phyloP scores from a whole-genome alignment of 306 rosid species.

The Vigna mungo region DNA sequence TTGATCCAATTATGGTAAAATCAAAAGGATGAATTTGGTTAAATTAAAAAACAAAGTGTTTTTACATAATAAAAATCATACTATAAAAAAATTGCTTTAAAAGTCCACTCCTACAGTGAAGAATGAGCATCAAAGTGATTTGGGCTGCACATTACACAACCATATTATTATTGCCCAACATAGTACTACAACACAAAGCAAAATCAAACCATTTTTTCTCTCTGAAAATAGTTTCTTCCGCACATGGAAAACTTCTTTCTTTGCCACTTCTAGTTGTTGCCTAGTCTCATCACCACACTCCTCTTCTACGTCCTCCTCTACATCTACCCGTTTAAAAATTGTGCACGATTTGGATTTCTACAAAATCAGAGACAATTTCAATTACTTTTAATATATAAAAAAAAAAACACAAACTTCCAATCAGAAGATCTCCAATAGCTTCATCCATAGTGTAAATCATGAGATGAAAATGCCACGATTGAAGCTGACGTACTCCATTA shows the following conservation, averaged over 20 bases:
- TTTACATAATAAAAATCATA: too few species aligned
- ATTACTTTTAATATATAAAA: not conserved
- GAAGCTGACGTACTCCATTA: too few species aligned
- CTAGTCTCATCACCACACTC: not conserved
- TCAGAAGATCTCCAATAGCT: not conserved
- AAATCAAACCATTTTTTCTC: not conserved
- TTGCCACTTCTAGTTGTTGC: not conserved
- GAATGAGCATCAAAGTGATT: too few species aligned
- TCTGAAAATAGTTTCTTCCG: not conserved
- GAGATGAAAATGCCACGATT: too few species aligned
- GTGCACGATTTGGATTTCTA: not conserved
- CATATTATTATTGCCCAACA: not conserved
- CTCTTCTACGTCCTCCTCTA: not conserved
- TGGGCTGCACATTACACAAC: too few species aligned
- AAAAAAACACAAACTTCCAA: not conserved
- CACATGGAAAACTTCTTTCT: not conserved
- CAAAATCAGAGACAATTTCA: not conserved
- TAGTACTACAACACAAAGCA: not conserved
- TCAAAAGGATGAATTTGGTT: too few species aligned
- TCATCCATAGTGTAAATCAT: too few species aligned
- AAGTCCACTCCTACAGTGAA: too few species aligned
- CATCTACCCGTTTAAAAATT: not conserved
- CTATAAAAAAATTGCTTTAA: too few species aligned
- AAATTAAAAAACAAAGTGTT: too few species aligned
- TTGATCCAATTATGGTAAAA: too few species aligned